Evolutionary conservation across 169 alveolate genomes (phyloP).

Genomic region (Cryptosporidium parvum): DNA sequence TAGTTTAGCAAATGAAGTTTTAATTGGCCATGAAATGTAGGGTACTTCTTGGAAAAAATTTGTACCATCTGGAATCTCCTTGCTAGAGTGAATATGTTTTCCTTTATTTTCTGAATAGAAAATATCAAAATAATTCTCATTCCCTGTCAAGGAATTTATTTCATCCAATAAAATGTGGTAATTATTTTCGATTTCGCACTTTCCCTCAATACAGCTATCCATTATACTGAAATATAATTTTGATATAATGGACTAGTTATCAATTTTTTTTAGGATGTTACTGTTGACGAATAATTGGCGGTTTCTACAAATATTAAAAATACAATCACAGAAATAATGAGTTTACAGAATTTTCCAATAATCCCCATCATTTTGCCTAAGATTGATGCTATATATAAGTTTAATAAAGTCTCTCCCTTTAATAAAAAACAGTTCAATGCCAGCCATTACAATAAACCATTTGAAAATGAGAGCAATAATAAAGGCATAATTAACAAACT

Average conservation of each 20-base stretch:
- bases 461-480: neutral
- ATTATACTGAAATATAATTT: neutral
- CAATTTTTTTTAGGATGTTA: neutral
- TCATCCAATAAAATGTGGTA: slow-evolving; percentile 19
- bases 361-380: neutral
- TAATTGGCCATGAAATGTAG: slow-evolving; percentile 68
- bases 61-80: slow-evolving; percentile 17
- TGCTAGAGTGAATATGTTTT: slow-evolving; percentile 58
- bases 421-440: neutral
- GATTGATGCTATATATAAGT: neutral
- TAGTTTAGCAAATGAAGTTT: neutral
- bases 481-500: neutral
- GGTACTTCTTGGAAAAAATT: slow-evolving; percentile 58
- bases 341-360: neutral
- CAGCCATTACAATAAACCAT: neutral
- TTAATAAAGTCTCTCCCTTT: neutral
- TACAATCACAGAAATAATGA: neutral
- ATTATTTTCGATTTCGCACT: slow-evolving; percentile 8
- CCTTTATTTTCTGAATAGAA: slow-evolving; percentile 39
- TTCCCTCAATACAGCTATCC: slow-evolving; percentile 3
- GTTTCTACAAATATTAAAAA: neutral
- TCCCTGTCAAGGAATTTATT: neutral
- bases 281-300: slow-evolving; percentile 5
- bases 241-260: neutral
- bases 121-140: slow-evolving; percentile 13